Conservation (phyloP, 768 basidiomycete species). For the Pholiota conissans region DNA sequence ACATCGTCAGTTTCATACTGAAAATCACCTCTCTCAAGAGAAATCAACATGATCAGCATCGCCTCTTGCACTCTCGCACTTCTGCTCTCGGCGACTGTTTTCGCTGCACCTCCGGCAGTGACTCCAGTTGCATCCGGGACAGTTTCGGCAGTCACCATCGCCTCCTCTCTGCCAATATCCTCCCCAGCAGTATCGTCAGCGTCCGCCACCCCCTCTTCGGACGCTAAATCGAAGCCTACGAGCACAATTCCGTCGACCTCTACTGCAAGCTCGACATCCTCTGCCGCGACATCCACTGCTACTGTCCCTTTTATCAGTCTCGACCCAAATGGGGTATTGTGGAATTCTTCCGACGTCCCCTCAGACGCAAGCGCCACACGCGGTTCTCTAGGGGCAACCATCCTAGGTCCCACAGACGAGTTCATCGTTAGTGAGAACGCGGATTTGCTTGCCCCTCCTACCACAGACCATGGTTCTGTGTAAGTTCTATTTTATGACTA, state of each 20-base stretch:
- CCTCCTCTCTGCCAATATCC: conserved; percentile 16
- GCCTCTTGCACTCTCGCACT: conserved; percentile 34
- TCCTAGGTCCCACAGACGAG: conserved; percentile 60
- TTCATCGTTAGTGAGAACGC: conserved; percentile 53
- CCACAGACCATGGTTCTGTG: conserved; percentile 58
- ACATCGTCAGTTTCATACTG: conserved; percentile 5
- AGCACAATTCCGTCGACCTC: conserved; percentile 16
- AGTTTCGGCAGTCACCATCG: conserved; percentile 11
- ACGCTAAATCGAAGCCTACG: conserved; percentile 13
- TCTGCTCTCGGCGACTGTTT: conserved; percentile 26
- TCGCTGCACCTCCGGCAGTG: conserved; percentile 24
- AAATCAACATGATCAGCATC: conserved; percentile 34
- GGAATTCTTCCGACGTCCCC: conserved; percentile 24
- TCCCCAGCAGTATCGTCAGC: conserved; percentile 16
- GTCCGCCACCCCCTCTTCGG: conserved; percentile 17
- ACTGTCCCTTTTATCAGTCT: conserved; percentile 24
- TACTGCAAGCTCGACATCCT: conserved; percentile 15
- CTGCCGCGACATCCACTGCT: conserved; percentile 40
- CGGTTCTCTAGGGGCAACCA: conserved; percentile 40
- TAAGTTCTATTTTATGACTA: conserved; percentile 22
- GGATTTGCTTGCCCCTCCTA: conserved; percentile 57
- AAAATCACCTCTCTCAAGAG: background rate
- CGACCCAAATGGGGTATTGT: conserved; percentile 22
- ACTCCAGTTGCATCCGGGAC: conserved; percentile 19
- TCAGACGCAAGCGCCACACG: conserved; percentile 45